Evolutionary conservation across 805 yeast species (phyloP), one percentile per base, ranked within the genome.

Genomic region (Yamadazyma laniorum): DNA sequence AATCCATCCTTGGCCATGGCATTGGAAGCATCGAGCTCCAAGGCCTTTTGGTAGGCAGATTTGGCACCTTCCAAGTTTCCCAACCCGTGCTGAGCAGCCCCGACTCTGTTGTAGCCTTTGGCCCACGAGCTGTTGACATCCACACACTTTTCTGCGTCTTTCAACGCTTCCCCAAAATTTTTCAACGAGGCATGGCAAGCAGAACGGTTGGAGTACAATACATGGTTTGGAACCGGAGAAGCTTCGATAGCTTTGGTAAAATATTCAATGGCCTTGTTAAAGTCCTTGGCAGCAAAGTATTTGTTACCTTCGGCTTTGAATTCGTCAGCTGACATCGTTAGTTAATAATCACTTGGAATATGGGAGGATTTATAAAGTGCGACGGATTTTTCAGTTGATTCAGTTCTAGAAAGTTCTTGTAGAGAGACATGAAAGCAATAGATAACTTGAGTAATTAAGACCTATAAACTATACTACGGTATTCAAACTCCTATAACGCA

Each of bases 61-160:
- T 76, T 77, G 32, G 98, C 93, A 16, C 77, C 85, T 21, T 85
- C 89, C 34, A 82, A 74, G 43, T 85, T 76, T 13, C 88, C 88
- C 43, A 85, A 68, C n/a, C 99, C 99, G 53, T 73, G 82, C 34
- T 82, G 79, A 22, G 99, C 99, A 48, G 97, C 90, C 43, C 87
- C 99, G 25, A 85, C 84, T 64, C 99, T 82, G 55, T 81, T 85
- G 71, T 85, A 86, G 33, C 98, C 99, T 65, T 93, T 93, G 16
- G 96, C 89, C 98, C 98, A 93, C 2, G 82, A 49, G 12, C 89
- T 82, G 48, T 85, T 87, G 64, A 89, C 80, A 53, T 77, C 74
- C 37, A 85, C 80, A 65, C 96, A 85, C 55, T 84, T 78, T 42
- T 85, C 65, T 13, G 98, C 99, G 61, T 93, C 99, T 32, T 72